phyloP scores from a whole-genome alignment of 2,329 filamentous ascomycete species.

The Alternaria atra region DNA sequence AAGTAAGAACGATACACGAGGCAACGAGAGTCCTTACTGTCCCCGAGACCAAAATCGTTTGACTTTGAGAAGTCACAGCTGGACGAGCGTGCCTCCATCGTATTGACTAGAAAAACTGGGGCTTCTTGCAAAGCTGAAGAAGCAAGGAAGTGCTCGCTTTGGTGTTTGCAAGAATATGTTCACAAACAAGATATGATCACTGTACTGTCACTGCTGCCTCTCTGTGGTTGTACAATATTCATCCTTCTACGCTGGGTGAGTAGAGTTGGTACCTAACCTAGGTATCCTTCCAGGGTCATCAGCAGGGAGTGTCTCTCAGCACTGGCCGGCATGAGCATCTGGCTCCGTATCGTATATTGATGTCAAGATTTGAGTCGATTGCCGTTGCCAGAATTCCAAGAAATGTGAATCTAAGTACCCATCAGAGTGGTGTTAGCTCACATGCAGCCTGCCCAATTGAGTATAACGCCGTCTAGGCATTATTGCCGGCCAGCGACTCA shows the following conservation, averaged over 20 bases:
- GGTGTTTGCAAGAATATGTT: too few species aligned
- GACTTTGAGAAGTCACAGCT: neutral
- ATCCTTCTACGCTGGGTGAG: neutral
- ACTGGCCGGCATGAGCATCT: neutral
- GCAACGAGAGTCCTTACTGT: neutral
- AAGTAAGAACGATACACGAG: neutral
- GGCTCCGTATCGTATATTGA: neutral
- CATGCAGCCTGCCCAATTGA: slow-evolving; percentile 10
- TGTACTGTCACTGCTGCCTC: neutral
- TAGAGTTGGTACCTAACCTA: neutral
- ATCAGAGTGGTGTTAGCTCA: neutral
- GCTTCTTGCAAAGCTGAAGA: neutral
- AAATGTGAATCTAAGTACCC: neutral
- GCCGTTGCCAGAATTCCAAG: neutral
- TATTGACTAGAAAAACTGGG: neutral
- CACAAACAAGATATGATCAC: neutral
- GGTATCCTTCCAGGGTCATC: neutral
- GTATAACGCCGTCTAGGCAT: slow-evolving; percentile 14
- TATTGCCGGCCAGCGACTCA: slow-evolving; percentile 27
- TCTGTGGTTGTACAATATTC: neutral
- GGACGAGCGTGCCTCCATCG: neutral
- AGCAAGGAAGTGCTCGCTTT: neutral
- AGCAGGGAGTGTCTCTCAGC: neutral
- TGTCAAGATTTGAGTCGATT: neutral
- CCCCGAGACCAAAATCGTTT: neutral